Evolutionary conservation across 2,329 filamentous ascomycete genomes (phyloP), one percentile per base, ranked within the genome.

Genomic region (Capronia coronata): DNA sequence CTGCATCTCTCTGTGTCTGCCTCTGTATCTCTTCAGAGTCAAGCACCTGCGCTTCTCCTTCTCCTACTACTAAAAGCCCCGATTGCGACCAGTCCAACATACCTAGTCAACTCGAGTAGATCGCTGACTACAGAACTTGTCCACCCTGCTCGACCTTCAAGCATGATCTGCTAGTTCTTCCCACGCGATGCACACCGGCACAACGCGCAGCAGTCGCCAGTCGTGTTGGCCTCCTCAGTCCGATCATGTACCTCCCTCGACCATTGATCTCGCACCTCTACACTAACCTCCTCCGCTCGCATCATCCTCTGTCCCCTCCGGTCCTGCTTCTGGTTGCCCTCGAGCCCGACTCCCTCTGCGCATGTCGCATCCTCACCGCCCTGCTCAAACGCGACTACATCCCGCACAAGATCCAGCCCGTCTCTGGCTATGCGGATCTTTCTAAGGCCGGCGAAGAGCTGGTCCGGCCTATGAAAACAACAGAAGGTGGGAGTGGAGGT

Each of bases 311-410:
- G 44, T 93, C 89, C 14, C 86, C 91, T 32, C 90, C 90, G 0
- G 88, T 97, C 46, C 78, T 97, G 21, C 81, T 98, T 56, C 85
- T 98, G 49, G 54, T 59, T 9, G 87, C 91, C 29, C 86, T 97
- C 65, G 91, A 96, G 64, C 89, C 93, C 48, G 93, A 98, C 71
- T 87, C 93, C 56, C 81, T 98, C 55, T 97, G 91, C 69, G 93
- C 90, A 55, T 94, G 89, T 67, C 88, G 90, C 54, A 96, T 98
- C 54, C 80, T 98, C 41, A 94, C 91, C 2, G 79, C 85, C 43
- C 77, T 98, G n/a, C 76, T 98, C 53, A 96, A 94, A 71, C 86
- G 91, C 75, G 93, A 98, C 74, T 97, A 94, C 65, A 94, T 98
- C 60, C 87, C 86, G 11, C 91, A 97, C 73, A 97, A 96, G 70